A percentile compares a stretch with the other conserved stretches of the same genome.
These are phyloP conservation scores for Melaleuca quinquenervia DNA, from an alignment of 345 rosid species.

Conservation along the genomic window DNA sequence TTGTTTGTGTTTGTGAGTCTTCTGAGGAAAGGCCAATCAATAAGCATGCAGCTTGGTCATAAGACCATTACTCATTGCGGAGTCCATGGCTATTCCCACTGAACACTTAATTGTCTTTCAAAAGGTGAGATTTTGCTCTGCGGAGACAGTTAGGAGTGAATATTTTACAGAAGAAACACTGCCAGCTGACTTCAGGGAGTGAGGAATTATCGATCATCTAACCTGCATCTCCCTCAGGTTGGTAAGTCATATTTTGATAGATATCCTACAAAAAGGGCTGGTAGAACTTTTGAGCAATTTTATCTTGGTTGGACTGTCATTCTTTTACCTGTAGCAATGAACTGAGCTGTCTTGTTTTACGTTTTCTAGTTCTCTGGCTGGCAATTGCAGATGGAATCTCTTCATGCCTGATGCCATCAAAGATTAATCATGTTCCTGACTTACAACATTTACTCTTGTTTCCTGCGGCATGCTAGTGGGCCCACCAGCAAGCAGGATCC, in stretches of 20 bases:
- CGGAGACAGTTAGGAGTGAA: conserved; percentile 48
- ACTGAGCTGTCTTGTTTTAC: background rate
- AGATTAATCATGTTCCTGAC: background rate
- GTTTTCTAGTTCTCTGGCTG: background rate
- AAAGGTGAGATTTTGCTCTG: conserved; percentile 78
- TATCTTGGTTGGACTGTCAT: background rate
- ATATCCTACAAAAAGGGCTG: background rate
- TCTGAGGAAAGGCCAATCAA: background rate
- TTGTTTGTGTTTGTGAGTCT: background rate
- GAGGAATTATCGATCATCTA: background rate
- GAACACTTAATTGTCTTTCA: background rate
- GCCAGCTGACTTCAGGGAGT: conserved; percentile 47
- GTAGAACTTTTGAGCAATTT: background rate
- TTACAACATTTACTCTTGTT: background rate
- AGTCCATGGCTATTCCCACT: background rate
- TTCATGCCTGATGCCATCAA: background rate
- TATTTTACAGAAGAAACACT: conserved; percentile 74
- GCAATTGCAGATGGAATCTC: background rate
- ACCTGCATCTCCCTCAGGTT: background rate
- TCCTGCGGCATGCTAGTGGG: background rate
- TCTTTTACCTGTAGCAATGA: background rate
- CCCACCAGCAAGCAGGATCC: background rate
- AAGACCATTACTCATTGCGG: background rate
- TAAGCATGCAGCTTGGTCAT: background rate
- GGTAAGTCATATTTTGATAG: background rate